phyloP scores from a whole-genome alignment of 2,329 filamentous ascomycete genomes.

The Chaetomium strumarium region DNA sequence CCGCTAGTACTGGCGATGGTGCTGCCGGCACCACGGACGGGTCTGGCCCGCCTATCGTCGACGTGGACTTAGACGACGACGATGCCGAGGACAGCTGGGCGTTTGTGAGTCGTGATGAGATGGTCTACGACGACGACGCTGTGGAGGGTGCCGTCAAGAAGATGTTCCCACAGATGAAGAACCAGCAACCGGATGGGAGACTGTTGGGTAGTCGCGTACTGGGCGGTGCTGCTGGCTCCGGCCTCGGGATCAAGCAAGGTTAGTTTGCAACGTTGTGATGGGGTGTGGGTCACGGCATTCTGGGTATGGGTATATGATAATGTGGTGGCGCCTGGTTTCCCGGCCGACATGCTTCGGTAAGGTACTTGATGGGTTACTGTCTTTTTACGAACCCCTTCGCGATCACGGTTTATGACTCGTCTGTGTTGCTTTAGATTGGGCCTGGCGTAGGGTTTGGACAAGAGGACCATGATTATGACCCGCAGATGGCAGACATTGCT shows the following conservation, averaged over 20 bases:
- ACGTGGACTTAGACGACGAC: conserved; percentile 35
- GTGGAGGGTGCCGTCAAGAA: conserved; percentile 23
- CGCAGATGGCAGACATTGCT: background rate
- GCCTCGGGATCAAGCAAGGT: background rate
- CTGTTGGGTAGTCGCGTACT: conserved; percentile 25
- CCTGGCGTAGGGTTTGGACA: background rate
- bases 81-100: conserved; percentile 86
- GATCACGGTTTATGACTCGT: too few relatives aligned
- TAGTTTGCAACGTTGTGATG: background rate
- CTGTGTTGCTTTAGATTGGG: background rate
- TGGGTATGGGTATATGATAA: too few relatives aligned
- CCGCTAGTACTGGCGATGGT: conserved; percentile 5
- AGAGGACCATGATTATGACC: background rate
- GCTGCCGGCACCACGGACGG: conserved; percentile 32
- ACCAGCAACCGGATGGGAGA: background rate
- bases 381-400: too few relatives aligned
- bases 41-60: conserved; percentile 17
- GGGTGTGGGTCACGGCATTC: too few relatives aligned
- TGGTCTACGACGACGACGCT: conserved; percentile 35
- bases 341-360: too few relatives aligned
- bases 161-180: background rate
- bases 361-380: too few relatives aligned
- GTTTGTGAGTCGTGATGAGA: conserved; percentile 61
- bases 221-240: conserved; percentile 12
- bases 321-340: too few relatives aligned